phyloP scores from a whole-genome alignment of 1,284 basidiomycete genomes.

The Austroboletus novae-zelandiae region DNA sequence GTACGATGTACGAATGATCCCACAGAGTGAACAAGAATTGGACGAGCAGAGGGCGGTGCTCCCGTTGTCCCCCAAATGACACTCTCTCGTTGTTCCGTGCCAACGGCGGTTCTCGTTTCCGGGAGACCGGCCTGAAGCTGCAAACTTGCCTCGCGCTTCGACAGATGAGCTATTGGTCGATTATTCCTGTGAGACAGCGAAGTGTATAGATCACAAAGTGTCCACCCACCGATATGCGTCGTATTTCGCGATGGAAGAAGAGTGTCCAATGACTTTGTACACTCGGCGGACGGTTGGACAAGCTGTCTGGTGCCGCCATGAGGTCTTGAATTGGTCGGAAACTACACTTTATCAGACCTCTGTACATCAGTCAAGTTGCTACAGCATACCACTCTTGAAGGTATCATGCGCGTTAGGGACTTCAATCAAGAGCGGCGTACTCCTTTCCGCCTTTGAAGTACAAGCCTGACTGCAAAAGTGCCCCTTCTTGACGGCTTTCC shows the following conservation, averaged over 20 bases:
- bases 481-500: constrained; percentile 50
- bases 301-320: constrained; percentile 59
- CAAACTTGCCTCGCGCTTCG: constrained; percentile 57
- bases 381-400: constrained; percentile 55
- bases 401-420: constrained; percentile 57
- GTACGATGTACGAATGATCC: constrained; percentile 58
- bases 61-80: constrained; percentile 59
- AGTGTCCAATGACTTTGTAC: constrained; percentile 56
- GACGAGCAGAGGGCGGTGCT: constrained; percentile 52
- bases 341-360: constrained; percentile 37
- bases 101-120: constrained; percentile 56
- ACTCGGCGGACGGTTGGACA: constrained; percentile 55
- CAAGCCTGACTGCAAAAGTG: constrained; percentile 60
- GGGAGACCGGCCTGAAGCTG: constrained; percentile 44
- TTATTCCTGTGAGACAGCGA: not conserved
- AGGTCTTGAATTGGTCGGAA: constrained; percentile 59
- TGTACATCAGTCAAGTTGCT: not conserved
- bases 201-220: not conserved
- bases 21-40: constrained; percentile 54
- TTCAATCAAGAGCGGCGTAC: constrained; percentile 53
- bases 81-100: constrained; percentile 47
- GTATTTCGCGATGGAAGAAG: constrained; percentile 48
- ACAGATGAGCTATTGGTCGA: constrained; percentile 41
- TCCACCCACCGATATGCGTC: constrained; percentile 54
- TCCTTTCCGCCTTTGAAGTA: constrained; percentile 48